Base-by-base conservation (phyloP, 805 yeast species). In the Trichomonascus vanleenenianus region DNA sequence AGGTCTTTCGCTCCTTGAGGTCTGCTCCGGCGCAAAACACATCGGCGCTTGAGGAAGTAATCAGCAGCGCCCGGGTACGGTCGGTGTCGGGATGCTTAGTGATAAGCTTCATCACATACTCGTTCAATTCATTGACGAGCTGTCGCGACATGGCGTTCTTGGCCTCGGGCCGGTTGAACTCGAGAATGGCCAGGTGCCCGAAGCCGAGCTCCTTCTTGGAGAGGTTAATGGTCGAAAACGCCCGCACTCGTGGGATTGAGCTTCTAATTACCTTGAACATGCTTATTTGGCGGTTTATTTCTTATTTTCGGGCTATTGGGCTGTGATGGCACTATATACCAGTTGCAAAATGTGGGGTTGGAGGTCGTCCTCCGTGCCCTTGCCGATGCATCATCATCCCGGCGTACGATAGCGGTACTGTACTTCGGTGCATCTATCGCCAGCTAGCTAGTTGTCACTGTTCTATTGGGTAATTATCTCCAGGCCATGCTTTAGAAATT, bases 21-120 rank as follows among this genome's bases (percentile, higher is more conserved):
- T 68, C 73, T 0, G 73, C 73, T 15, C 73, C 73, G 4, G 73
- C 71, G 39, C 61, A 56, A 49, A 58, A 58, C 9, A 56, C 53
- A 20, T 52, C 50, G 12, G 49, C 48, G 19, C 49, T 44, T 3
- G 60, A 47, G 8, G 64, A 56, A 11, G 56, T 42, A 27, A 60
- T 43, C n/a, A 60, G 49, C 38, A 60, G 50, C 0, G 56, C 61
- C 12, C 60, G 50, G 6, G 20, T 36, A 16, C 15, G 7, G n/a
- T 35, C 36, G 12, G 46, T 48, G 16, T 44, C 56, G 18, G 45
- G 47, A 16, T 48, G 48, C 6, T 50, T 42, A 3, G 58, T 49
- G 2, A 58, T 58, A 7, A 60, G 44, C 6, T 49, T 25, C 30
- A 30, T 40, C 38, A 63, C 48, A 36, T 45, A 57, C 6, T 46